Evolutionary conservation across 1,284 basidiomycete genomes (phyloP).

Genomic region (Microbotryum saponariae): DNA sequence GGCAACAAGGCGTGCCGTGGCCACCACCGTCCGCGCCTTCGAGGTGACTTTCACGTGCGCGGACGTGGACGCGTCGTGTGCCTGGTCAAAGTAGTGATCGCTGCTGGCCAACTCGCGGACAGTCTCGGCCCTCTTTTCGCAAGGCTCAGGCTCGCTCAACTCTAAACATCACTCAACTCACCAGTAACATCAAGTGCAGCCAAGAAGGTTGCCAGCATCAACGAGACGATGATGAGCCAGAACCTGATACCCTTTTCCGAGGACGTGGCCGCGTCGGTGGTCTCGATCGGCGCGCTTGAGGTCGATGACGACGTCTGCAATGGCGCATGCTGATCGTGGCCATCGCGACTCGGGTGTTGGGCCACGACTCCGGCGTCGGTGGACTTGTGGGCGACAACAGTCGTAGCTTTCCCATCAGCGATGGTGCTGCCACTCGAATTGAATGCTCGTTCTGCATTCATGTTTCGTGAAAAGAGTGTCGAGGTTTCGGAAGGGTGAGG

Average conservation of each 20-base stretch:
- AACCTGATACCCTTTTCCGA: constrained; percentile 6
- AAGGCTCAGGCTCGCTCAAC: no score
- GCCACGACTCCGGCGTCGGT: no score
- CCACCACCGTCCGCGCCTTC: no score
- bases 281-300: no score
- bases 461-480: no score
- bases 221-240: constrained; percentile 9
- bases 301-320: no score
- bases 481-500: no score
- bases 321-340: no score
- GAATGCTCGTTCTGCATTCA: background rate
- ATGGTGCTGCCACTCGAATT: background rate
- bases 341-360: no score
- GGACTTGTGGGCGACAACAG: no score
- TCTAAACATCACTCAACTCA: background rate
- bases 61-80: background rate
- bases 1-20: background rate
- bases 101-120: background rate
- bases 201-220: constrained; percentile 15
- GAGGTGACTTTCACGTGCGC: background rate
- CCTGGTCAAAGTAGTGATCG: background rate
- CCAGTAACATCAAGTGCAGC: constrained; percentile 12
- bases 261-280: background rate
- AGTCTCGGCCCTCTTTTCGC: no score
- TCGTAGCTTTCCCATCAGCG: no score